A percentile compares a stretch with the other conserved stretches of the same genome.
Conservation (phyloP, 305 asterid species). For the Fraxinus sp. region DNA sequence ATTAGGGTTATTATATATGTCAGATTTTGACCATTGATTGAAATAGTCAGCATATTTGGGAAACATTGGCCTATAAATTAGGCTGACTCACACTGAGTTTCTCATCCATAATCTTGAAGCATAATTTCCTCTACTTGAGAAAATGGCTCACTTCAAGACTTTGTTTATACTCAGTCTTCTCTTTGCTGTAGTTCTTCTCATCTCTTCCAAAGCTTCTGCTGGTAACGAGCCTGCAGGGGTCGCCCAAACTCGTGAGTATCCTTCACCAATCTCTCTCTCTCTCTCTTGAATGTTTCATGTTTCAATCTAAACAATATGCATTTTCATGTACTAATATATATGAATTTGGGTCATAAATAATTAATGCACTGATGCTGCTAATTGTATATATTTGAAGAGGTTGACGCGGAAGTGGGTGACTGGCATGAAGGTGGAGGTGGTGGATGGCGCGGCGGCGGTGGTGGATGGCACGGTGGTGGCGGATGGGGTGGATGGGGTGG, state of each 20-base stretch:
- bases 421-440: too few species aligned
- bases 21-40: neutral
- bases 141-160: slow-evolving; percentile 32
- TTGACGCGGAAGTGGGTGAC: neutral
- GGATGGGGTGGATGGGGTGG: too few species aligned
- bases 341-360: neutral
- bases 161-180: slow-evolving; percentile 33
- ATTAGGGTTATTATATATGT: neutral
- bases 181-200: slow-evolving; percentile 22
- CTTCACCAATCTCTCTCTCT: neutral
- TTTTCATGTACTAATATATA: neutral
- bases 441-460: too few species aligned
- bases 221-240: slow-evolving; percentile 16
- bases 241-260: slow-evolving; percentile 24
- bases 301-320: neutral
- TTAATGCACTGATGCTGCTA: neutral
- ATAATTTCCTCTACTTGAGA: neutral
- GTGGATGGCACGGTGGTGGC: too few species aligned
- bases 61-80: slow-evolving; percentile 27
- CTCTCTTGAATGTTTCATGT: neutral
- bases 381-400: neutral
- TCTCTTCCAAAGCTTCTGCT: slow-evolving; percentile 29
- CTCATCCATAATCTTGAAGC: slow-evolving; percentile 2
- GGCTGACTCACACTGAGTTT: neutral
- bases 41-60: neutral